phyloP scores from a whole-genome alignment of 2,329 filamentous ascomycete species.

The Fusarium algeriense region DNA sequence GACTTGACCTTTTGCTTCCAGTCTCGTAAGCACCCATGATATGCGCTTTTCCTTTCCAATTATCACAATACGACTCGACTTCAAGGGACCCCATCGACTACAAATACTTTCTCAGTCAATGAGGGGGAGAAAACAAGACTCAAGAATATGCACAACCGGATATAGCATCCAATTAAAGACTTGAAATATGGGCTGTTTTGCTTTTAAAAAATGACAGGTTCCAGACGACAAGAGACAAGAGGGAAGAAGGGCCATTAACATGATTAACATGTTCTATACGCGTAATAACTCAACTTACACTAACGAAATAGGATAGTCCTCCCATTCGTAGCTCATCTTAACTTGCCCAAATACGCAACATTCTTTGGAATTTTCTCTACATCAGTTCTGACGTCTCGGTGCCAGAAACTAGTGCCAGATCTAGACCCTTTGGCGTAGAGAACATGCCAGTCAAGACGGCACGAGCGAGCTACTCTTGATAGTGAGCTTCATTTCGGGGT shows the following conservation, averaged over 20 bases:
- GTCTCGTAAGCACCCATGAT: slow-evolving; percentile 18
- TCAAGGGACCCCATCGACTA: not conserved
- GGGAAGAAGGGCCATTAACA: slow-evolving; percentile 7
- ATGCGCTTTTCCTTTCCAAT: not conserved
- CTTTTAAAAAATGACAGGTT: slow-evolving; percentile 30
- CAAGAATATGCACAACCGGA: not conserved
- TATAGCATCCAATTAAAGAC: not conserved
- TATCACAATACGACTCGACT: not conserved
- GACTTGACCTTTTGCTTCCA: slow-evolving; percentile 12
- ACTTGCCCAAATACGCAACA: not conserved
- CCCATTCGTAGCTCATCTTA: not conserved
- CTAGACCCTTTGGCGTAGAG: slow-evolving; percentile 1
- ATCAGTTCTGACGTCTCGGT: slow-evolving; percentile 4
- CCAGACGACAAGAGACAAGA: slow-evolving; percentile 9
- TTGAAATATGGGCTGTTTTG: not conserved
- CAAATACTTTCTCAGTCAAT: not conserved
- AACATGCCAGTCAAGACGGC: slow-evolving; percentile 12
- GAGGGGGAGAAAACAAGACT: not conserved
- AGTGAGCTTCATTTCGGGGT: no score
- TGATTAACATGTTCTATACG: not conserved
- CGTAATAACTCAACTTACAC: not conserved
- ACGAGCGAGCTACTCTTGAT: not conserved
- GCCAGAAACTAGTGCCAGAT: slow-evolving; percentile 1
- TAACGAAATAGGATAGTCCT: not conserved
- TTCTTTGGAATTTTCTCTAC: slow-evolving; percentile 2